Conservation (phyloP, 2,329 filamentous ascomycete species). For the Blastomyces parvus region DNA sequence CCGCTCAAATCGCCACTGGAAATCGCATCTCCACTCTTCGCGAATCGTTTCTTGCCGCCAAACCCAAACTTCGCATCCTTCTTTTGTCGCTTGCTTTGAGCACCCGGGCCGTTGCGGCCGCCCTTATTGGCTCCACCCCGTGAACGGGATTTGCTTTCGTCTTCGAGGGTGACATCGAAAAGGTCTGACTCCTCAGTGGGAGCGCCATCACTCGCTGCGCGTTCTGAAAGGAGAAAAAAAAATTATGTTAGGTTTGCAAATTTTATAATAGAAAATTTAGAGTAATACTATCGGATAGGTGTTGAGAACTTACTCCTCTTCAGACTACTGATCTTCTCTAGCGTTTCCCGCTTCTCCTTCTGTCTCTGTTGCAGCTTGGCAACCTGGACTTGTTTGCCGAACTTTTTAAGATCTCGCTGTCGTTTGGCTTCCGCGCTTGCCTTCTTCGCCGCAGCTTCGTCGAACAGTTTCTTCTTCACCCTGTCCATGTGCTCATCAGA, state of each 20-base stretch:
- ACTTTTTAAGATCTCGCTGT: slow-evolving; percentile 94
- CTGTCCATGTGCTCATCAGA: slow-evolving; percentile 96
- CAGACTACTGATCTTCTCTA: slow-evolving; percentile 89
- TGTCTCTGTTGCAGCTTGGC: slow-evolving; percentile 90
- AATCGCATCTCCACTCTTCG: slow-evolving; percentile 80
- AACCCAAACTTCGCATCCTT: slow-evolving; percentile 93
- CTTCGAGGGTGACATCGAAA: slow-evolving; percentile 82
- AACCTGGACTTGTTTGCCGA: slow-evolving; percentile 95
- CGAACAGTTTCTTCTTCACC: slow-evolving; percentile 85
- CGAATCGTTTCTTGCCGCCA: slow-evolving; percentile 86
- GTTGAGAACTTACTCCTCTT: slow-evolving; percentile 74
- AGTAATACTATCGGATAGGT: background rate
- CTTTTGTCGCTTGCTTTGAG: slow-evolving; percentile 67
- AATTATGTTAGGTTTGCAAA: slow-evolving; percentile 19
- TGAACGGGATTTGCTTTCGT: slow-evolving; percentile 48
- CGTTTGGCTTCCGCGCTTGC: slow-evolving; percentile 83
- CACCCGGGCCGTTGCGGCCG: slow-evolving; percentile 28
- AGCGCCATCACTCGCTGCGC: slow-evolving; percentile 58
- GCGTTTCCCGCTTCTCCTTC: slow-evolving; percentile 81
- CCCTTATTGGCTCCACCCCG: slow-evolving; percentile 27
- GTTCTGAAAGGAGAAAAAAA: slow-evolving; percentile 50
- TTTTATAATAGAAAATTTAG: slow-evolving; percentile 6
- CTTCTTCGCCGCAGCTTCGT: slow-evolving; percentile 87
- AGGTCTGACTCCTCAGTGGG: slow-evolving; percentile 69
- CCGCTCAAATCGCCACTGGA: slow-evolving; percentile 71